A percentile compares a stretch with the other conserved stretches of the same genome.
These are phyloP conservation scores for Leucosporidium scottii DNA, from an alignment of 768 basidiomycete species.

Conservation along the genomic window DNA sequence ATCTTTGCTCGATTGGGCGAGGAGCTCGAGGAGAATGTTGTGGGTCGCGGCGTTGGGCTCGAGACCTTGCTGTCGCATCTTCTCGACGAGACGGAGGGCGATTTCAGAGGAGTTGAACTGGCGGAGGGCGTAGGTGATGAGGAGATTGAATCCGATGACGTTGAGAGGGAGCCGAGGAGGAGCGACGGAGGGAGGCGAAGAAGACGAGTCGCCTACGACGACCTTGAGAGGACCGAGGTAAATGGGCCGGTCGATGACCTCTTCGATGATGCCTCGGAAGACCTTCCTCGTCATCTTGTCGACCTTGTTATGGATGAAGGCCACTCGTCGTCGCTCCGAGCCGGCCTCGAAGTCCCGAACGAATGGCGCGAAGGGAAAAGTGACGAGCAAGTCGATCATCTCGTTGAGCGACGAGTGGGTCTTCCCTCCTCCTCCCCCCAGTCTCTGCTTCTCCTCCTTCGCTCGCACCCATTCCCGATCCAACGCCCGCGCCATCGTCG, in stretches of 20 bases:
- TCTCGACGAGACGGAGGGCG: constrained; percentile 19
- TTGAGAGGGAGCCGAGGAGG: not conserved
- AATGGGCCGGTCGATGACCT: constrained; percentile 4
- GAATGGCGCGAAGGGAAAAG: constrained; percentile 15
- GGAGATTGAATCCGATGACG: constrained; percentile 11
- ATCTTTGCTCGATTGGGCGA: not conserved
- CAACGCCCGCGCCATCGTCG: not conserved
- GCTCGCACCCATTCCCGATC: not conserved
- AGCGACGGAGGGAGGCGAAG: not conserved
- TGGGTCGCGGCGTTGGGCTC: constrained; percentile 14
- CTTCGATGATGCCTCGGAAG: constrained; percentile 17
- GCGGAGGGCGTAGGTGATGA: constrained; percentile 19
- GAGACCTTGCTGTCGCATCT: constrained; percentile 10
- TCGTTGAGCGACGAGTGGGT: not conserved
- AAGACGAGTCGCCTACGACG: not conserved
- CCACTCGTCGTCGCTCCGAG: not conserved
- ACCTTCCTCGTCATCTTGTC: constrained; percentile 22
- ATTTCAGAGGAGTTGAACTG: constrained; percentile 25
- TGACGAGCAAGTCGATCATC: constrained; percentile 8
- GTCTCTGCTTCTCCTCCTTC: not conserved
- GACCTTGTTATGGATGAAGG: constrained; percentile 6
- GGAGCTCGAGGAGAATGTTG: constrained; percentile 17
- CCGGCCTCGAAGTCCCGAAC: constrained; percentile 3
- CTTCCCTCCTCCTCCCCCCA: not conserved
- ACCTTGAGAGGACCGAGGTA: not conserved